phyloP scores from a whole-genome alignment of 345 rosid species.

The Linum lewisii region DNA sequence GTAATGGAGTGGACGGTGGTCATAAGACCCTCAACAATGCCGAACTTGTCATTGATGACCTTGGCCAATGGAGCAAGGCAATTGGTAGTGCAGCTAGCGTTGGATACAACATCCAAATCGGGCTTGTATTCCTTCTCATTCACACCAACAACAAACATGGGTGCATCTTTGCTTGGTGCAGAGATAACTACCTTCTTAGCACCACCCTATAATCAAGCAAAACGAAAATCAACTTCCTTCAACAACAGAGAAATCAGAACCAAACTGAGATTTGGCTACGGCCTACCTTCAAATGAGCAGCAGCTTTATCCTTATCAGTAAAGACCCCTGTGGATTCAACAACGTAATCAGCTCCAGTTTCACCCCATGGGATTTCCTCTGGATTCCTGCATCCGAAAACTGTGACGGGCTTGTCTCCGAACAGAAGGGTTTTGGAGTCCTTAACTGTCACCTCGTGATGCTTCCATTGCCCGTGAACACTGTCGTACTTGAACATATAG shows the following conservation, averaged over 20 bases:
- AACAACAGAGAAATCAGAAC: neutral
- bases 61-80: conserved; percentile 3
- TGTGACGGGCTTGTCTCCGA: conserved; percentile 1
- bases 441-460: neutral
- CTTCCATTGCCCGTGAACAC: conserved; percentile 5
- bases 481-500: conserved; percentile 3
- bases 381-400: conserved; percentile 5
- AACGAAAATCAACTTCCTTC: neutral
- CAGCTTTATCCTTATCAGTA: conserved; percentile 3
- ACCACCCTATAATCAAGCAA: neutral
- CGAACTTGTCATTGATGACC: too few species aligned
- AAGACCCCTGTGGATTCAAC: conserved; percentile 4
- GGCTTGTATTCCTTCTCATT: conserved; percentile 1
- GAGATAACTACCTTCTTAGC: too few species aligned
- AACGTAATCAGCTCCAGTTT: neutral
- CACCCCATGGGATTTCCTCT: conserved; percentile 3
- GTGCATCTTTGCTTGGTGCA: conserved; percentile 4
- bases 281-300: conserved; percentile 5
- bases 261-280: neutral
- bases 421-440: neutral
- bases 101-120: neutral
- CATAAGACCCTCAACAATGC: too few species aligned
- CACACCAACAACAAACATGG: conserved; percentile 1
- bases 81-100: conserved; percentile 2
- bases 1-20: too few species aligned